Base-by-base conservation (phyloP, 2,329 filamentous ascomycete genomes). In the Fusarium drepaniforme region DNA sequence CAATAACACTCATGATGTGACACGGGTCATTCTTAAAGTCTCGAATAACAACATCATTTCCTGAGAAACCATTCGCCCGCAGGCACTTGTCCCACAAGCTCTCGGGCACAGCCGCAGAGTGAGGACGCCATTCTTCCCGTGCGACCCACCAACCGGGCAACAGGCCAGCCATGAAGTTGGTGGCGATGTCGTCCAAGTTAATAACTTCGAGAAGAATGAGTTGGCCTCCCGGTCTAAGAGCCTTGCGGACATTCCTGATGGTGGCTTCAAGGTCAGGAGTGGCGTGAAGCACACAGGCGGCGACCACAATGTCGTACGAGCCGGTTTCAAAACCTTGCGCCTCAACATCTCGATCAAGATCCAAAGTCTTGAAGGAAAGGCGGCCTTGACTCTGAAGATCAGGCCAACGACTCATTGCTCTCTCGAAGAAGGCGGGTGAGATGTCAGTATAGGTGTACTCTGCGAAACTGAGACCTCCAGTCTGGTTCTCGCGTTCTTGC, bases 241-340 rank as follows among this genome's bases (percentile, higher is more conserved):
- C 73, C 1, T 59, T 46, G 0, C 68, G 67, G 1, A 73, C 37
- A 53, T 77, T 71, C 18, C 53, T 15, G 49, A 78, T 64, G 0
- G 79, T 80, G n/a, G 65, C 63, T 8, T 75, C 61, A 12, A 82
- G 67, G 2, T 72, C 73, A 18, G 53, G 69, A 0, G 81, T 81
- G 0, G 80, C 78, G 82, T 69, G 83, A 0, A 88, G 72, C 1
- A 84, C 82, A 18, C 81, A 77, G 4, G 79, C 79, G 0, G 82
- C 83, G 21, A 86, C 71, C 12, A 86, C 64, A 8, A 86, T 12
- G 49, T 86, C 85, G 66, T 81, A 85, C 0, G 77, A 70, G 1
- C 68, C 37, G 7, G 21, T 18, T 1, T 59, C 21, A 40, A 82
- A 85, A 0, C 81, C 82, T 42, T 86, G 84, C 1, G 64, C 62